phyloP scores from a whole-genome alignment of 495 filamentous ascomycete genomes.

The Trichoderma erinaceum region DNA sequence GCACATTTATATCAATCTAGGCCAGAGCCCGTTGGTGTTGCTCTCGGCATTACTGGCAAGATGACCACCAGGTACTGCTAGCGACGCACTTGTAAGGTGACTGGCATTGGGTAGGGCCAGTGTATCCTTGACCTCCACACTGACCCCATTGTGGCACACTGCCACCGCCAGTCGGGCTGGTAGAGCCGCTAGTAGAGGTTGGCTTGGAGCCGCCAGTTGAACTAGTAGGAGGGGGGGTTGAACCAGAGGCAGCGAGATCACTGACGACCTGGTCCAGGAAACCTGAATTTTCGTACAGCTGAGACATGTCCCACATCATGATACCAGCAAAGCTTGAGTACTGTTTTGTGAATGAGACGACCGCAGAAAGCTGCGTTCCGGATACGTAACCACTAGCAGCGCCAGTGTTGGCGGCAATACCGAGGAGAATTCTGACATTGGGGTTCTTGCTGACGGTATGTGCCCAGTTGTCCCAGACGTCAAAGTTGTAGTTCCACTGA shows the following conservation, averaged over 20 bases:
- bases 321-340: slow-evolving; percentile 61
- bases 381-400: slow-evolving; percentile 56
- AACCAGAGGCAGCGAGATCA: slow-evolving; percentile 18
- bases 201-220: background rate
- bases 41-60: background rate
- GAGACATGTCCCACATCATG: slow-evolving; percentile 67
- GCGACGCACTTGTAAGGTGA: background rate
- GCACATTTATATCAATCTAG: background rate
- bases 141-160: background rate
- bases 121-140: background rate
- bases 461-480: slow-evolving; percentile 67
- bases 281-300: slow-evolving; percentile 53
- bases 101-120: background rate
- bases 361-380: slow-evolving; percentile 36
- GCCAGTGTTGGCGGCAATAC: slow-evolving; percentile 56
- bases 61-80: background rate
- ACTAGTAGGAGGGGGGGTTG: background rate
- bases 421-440: slow-evolving; percentile 59
- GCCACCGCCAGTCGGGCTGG: background rate
- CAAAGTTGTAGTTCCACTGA: slow-evolving; percentile 62
- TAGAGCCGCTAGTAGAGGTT: background rate
- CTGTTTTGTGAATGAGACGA: slow-evolving; percentile 46
- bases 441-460: slow-evolving; percentile 51
- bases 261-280: slow-evolving; percentile 43
- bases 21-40: background rate